Conservation (phyloP, 805 yeast genomes). For the Candida michaelii region DNA sequence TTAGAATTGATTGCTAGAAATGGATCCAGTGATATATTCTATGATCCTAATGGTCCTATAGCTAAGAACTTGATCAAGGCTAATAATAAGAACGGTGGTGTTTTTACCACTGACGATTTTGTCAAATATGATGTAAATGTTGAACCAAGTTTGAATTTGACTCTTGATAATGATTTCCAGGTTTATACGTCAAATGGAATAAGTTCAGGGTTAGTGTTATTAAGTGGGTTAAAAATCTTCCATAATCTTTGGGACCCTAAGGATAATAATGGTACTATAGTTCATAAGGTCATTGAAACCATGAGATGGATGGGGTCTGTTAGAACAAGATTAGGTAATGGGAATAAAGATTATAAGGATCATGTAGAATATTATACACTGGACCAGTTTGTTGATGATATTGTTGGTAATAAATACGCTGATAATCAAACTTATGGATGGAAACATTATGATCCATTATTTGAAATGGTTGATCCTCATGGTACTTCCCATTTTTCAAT, state of each 20-base stretch:
- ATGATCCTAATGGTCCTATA: conserved; percentile 78
- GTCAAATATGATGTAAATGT: conserved; percentile 54
- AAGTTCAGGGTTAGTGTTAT: conserved; percentile 79
- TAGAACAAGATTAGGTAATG: conserved; percentile 82
- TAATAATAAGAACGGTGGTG: conserved; percentile 61
- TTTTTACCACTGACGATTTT: conserved; percentile 66
- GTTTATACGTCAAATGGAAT: conserved; percentile 61
- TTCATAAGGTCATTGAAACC: conserved; percentile 74
- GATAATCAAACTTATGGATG: conserved; percentile 60
- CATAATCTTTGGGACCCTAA: conserved; percentile 30
- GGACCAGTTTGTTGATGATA: conserved; percentile 54
- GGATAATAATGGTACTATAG: conserved; percentile 32
- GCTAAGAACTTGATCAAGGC: conserved; percentile 57
- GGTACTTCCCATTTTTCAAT: conserved; percentile 90
- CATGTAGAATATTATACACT: conserved; percentile 46
- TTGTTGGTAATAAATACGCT: conserved; percentile 50
- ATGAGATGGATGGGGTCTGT: conserved; percentile 95
- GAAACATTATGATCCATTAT: conserved; percentile 77
- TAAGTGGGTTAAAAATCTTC: conserved; percentile 71
- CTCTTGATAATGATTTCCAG: conserved; percentile 22
- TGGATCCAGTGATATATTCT: conserved; percentile 77
- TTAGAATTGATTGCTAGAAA: conserved; percentile 66
- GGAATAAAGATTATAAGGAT: conserved; percentile 13
- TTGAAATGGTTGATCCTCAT: conserved; percentile 73
- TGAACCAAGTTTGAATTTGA: conserved; percentile 40